phyloP scores from a whole-genome alignment of 345 rosid genomes.

The Isatis tinctoria region DNA sequence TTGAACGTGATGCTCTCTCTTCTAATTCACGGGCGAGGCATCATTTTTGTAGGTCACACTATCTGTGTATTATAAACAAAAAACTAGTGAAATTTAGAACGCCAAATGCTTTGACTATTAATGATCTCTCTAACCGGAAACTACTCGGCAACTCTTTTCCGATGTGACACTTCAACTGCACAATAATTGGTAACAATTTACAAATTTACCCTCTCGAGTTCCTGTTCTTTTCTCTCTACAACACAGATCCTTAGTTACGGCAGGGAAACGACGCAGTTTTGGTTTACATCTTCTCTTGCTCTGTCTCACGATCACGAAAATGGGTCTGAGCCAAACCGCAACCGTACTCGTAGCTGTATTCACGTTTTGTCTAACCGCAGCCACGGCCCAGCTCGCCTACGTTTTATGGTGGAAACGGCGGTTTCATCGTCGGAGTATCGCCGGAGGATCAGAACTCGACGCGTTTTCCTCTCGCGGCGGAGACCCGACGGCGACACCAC shows the following conservation, averaged over 20 bases:
- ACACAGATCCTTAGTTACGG: background rate
- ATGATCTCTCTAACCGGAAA: constrained; percentile 27
- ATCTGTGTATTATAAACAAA: background rate
- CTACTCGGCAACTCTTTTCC: constrained; percentile 30
- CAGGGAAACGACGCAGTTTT: constrained; percentile 9
- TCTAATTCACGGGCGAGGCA: background rate
- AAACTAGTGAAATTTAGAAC: background rate
- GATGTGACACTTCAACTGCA: constrained; percentile 19
- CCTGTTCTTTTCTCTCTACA: background rate
- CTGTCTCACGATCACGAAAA: background rate
- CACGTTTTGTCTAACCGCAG: constrained; percentile 35
- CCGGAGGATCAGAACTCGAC: constrained; percentile 23
- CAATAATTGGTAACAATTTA: background rate
- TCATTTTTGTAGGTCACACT: background rate
- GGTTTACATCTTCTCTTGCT: background rate
- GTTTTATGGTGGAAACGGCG: constrained; percentile 47
- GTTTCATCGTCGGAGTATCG: constrained; percentile 32
- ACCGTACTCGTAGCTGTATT: constrained; percentile 42
- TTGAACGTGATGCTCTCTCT: background rate
- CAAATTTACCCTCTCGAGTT: background rate
- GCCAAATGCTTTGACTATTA: constrained; percentile 15
- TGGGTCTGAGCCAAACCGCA: constrained; percentile 34
- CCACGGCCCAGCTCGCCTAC: constrained; percentile 43
- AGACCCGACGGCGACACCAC: constrained; percentile 28
- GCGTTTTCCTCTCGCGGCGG: constrained; percentile 10